Percentiles rank a stretch among this genome's conserved stretches.
These are phyloP conservation scores for Penicillium sumatraense DNA, from an alignment of 2,329 filamentous ascomycete species.

Conservation along the genomic window DNA sequence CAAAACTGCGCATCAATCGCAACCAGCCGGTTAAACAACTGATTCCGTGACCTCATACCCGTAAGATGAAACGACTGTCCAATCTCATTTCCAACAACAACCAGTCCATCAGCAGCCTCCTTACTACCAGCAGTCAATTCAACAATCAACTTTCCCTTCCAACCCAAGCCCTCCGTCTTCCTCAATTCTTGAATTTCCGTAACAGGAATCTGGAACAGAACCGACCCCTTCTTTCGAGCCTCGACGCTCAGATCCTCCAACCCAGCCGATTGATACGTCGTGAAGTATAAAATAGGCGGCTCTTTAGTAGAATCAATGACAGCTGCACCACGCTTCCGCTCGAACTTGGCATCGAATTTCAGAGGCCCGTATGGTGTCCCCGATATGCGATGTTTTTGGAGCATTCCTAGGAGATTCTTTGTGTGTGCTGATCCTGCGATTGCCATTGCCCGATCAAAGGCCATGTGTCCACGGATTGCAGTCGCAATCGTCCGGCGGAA, in stretches of 20 bases:
- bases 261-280: constrained; percentile 42
- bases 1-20: constrained; percentile 32
- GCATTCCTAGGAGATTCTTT: constrained; percentile 72
- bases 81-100: constrained; percentile 62
- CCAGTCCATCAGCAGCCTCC: constrained; percentile 75
- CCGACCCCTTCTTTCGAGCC: constrained; percentile 54
- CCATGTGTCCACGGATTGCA: constrained; percentile 71
- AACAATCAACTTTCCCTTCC: constrained; percentile 82
- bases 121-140: constrained; percentile 73
- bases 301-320: constrained; percentile 60
- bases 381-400: constrained; percentile 54
- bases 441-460: constrained; percentile 74
- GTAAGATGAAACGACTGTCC: constrained; percentile 50
- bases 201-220: constrained; percentile 72
- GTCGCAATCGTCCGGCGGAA: constrained; percentile 73
- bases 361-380: constrained; percentile 66
- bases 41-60: constrained; percentile 30
- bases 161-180: constrained; percentile 80
- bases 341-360: constrained; percentile 73
- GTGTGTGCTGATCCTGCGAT: constrained; percentile 65
- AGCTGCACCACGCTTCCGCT: constrained; percentile 72
- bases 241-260: constrained; percentile 56
- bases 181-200: constrained; percentile 73
- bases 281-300: constrained; percentile 63
- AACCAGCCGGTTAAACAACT: constrained; percentile 29